Base-by-base conservation (phyloP, 441 rosid genomes). In the Cnidoscolus chayamansa region DNA sequence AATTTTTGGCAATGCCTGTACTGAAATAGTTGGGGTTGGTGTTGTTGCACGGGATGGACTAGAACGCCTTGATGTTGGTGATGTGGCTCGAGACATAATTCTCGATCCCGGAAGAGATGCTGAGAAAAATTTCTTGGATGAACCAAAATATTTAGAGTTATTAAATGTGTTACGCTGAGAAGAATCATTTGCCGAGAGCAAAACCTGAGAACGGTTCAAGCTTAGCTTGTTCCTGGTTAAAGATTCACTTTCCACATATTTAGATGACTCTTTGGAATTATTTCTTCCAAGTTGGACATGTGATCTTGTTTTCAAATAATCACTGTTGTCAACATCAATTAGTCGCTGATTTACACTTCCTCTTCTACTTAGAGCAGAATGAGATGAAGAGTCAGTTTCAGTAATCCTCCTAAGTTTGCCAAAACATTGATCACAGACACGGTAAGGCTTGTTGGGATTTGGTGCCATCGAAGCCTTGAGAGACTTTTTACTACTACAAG, bases 81-180 rank as follows among this genome's bases (percentile, higher is more conserved):
- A 95, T 70, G 97, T 87, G 83, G 97, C 98, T 72, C 98, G 96
- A 72, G 99, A 95, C 68, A 86, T 92, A 71, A 95, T 95, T 88
- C 98, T 86, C 66, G 98, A 92, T 58, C 98, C 98, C 63, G 98
- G 97, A 87, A 94, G 94, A 72, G 97, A 94, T 71, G 97, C 96
- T 54, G 98, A 92, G 82, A 92, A 92, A 81, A 88, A 87, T 80
- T 92, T 94, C 87, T 94, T 94, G 60, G 98, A 94, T 63, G 97
- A 85, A 65, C 97, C 98, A 81, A 92, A 85, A 63, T 97, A 89
- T 82, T 88, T 92, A 63, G 96, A 85, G 71, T 81, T 84, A 81
- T 83, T 87, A 50, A 85, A 83, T 30, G 89, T 85, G 79, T 92
- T 92, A 80, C 89, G 85, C 64, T 90, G 95, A 58, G 97, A 91